Percentiles rank a stretch among this genome's conserved stretches.
phyloP scores from a whole-genome alignment of 2,329 filamentous ascomycete species.

The Pestalotiopsis sp. region DNA sequence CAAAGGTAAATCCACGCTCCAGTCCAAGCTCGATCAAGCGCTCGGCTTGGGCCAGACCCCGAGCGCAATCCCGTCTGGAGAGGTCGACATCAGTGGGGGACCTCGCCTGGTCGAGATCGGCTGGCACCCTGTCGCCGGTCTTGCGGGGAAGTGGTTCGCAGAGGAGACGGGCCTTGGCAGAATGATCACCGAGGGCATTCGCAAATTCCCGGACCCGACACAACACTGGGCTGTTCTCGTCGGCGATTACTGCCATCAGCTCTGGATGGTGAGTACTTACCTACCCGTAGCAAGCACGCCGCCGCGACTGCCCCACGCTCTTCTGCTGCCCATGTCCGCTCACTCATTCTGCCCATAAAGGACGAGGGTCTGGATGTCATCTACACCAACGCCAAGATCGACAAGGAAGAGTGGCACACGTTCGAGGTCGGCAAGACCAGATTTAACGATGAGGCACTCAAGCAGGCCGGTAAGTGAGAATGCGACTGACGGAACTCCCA shows the following conservation, averaged over 20 bases:
- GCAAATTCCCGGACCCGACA: slow-evolving; percentile 57
- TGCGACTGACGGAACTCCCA: neutral
- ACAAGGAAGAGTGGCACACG: slow-evolving; percentile 47
- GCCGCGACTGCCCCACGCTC: no score
- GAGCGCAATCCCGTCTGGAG: slow-evolving; percentile 41
- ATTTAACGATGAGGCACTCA: slow-evolving; percentile 54
- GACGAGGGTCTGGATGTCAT: slow-evolving; percentile 58
- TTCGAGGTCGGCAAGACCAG: slow-evolving; percentile 52
- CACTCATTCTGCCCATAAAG: slow-evolving; percentile 22
- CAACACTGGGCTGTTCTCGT: slow-evolving; percentile 62
- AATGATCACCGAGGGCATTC: slow-evolving; percentile 55
- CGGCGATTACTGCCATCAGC: slow-evolving; percentile 53
- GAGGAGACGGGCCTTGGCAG: slow-evolving; percentile 55
- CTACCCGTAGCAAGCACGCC: no score
- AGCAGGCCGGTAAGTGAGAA: slow-evolving; percentile 41
- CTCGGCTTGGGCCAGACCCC: slow-evolving; percentile 44
- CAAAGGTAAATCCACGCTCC: slow-evolving; percentile 40
- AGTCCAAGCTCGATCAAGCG: slow-evolving; percentile 41
- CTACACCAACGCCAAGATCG: slow-evolving; percentile 52
- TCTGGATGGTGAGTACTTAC: slow-evolving; percentile 52
- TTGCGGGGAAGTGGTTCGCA: slow-evolving; percentile 59
- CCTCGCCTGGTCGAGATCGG: slow-evolving; percentile 51
- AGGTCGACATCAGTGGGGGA: slow-evolving; percentile 35
- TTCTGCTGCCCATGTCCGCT: neutral
- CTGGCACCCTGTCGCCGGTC: slow-evolving; percentile 59